These are phyloP conservation scores for Rhododendron ferrugineum DNA, from an alignment of 148 eudicot genomes.

Conservation along the genomic window DNA sequence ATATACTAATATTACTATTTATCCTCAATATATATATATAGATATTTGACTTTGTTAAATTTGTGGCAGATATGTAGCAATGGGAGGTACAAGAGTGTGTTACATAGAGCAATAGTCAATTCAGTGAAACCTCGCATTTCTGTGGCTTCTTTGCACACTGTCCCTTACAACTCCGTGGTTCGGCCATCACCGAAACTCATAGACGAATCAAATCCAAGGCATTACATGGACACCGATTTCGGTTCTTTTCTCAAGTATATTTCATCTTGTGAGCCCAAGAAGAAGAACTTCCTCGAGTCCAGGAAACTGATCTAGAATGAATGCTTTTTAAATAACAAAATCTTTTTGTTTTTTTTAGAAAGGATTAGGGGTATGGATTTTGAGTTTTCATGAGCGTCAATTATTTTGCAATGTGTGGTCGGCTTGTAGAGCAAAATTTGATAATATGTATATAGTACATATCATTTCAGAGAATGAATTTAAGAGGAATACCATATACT, in stretches of 20 bases:
- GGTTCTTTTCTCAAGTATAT: constrained; percentile 53
- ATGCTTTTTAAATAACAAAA: background rate
- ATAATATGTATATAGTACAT: too few relatives aligned
- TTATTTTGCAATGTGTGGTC: too few relatives aligned
- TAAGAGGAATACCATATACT: too few relatives aligned
- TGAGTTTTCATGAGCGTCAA: too few relatives aligned
- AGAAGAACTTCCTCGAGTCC: constrained; percentile 66
- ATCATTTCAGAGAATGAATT: too few relatives aligned
- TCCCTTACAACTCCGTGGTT: constrained; percentile 40
- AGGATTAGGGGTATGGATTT: too few relatives aligned
- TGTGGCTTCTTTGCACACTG: constrained; percentile 69
- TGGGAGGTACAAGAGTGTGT: constrained; percentile 76
- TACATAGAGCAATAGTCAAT: constrained; percentile 72
- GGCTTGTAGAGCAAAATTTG: too few relatives aligned
- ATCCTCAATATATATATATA: too few relatives aligned
- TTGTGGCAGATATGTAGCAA: constrained; percentile 81
- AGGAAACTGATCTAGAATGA: constrained; percentile 27
- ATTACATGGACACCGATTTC: constrained; percentile 70
- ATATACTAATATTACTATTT: too few relatives aligned
- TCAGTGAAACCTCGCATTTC: constrained; percentile 48
- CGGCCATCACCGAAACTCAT: constrained; percentile 57
- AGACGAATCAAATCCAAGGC: constrained; percentile 52
- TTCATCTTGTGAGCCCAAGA: constrained; percentile 53
- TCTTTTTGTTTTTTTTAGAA: too few relatives aligned
- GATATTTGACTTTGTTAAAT: background rate